Base-by-base conservation (phyloP, 1,284 basidiomycete species). In the Ceratobasidium sp. region DNA sequence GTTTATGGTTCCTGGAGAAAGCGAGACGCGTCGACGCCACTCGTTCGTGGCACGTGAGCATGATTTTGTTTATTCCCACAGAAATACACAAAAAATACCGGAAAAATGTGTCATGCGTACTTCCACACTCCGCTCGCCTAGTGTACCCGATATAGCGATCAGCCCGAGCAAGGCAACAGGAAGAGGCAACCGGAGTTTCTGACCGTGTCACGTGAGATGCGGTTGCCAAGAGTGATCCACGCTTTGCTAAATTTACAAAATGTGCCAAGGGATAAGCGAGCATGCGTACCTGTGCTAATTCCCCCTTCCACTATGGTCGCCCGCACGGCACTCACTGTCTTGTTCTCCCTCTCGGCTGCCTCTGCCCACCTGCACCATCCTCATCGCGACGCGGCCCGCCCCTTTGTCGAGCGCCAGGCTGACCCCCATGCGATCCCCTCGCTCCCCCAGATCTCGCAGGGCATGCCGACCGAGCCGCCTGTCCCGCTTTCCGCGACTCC, bases 401-500 rank as follows among this genome's bases (percentile, higher is more conserved):
- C 62, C 29, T 62, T 62, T 34, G 59, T 37, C 37, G 59, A 62
- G 22, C 59, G 59, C n/a, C 59, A 62, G 37, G 37, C 37, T 8
- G 70, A 73, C 49, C 68, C 68, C 13, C 70, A 73, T 73, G 70
- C 71, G 8, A 74, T 74, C 51, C 71, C 71, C 17, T 61, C 71
- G 7, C 46, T 74, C 13, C 61, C 44, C 25, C 43, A 74, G 49
- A 74, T 68, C 32, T 62, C 66, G 19, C 56, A 51, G n/a, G 79
- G 76, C 43, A 76, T 69, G 51, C 77, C 79, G 40, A 78, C 62
- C 44, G 68, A 77, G 62, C 67, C 76, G 34, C 44, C 77, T 5
- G 76, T 78, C 17, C 43, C 66, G n/a, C 76, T 79, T 56, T 76
- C 77, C 34, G 80, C 82, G 1, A 83, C 81, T 15, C 82, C 78